These are phyloP conservation scores for Sordariomycetes sp. DNA, from an alignment of 2,329 filamentous ascomycete genomes.

Conservation along the genomic window DNA sequence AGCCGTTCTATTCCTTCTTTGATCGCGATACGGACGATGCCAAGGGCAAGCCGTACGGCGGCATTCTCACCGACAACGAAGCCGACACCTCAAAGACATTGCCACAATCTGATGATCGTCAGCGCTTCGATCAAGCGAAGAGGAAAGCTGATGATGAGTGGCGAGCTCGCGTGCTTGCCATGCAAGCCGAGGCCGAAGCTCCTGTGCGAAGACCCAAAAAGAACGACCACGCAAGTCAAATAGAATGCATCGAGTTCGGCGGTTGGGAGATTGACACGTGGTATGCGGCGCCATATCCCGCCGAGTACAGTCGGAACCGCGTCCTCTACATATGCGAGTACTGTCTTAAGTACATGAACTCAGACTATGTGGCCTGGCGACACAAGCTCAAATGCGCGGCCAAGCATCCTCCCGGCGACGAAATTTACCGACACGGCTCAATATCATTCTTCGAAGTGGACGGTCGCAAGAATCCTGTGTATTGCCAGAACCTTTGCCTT, in stretches of 20 bases:
- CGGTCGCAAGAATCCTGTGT: constrained; percentile 93
- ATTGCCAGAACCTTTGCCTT: constrained; percentile 94
- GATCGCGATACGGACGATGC: constrained; percentile 83
- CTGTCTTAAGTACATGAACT: constrained; percentile 99
- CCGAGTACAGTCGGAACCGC: constrained; percentile 94
- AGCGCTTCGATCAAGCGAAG: constrained; percentile 81
- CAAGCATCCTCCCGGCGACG: constrained; percentile 93
- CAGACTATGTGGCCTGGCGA: constrained; percentile 94
- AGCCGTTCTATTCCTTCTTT: constrained; percentile 80
- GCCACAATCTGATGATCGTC: constrained; percentile 69
- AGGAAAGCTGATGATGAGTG: constrained; percentile 89
- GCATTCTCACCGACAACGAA: constrained; percentile 80
- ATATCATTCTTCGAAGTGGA: constrained; percentile 97
- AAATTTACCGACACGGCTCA: constrained; percentile 88
- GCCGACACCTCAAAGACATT: constrained; percentile 87
- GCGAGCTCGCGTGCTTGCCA: constrained; percentile 53
- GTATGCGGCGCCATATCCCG: constrained; percentile 96
- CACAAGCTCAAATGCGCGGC: constrained; percentile 96
- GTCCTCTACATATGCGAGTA: constrained; percentile 99
- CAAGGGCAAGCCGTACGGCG: constrained; percentile 91
- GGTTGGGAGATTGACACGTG: constrained; percentile 98
- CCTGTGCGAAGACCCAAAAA: constrained; percentile 62
- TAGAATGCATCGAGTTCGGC: constrained; percentile 97
- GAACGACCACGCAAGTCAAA: constrained; percentile 85
- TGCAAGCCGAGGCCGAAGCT: constrained; percentile 55